Evolutionary conservation across 1,284 basidiomycete species (phyloP), one percentile per base, ranked within the genome.

Genomic region (Tylopilus sp.): DNA sequence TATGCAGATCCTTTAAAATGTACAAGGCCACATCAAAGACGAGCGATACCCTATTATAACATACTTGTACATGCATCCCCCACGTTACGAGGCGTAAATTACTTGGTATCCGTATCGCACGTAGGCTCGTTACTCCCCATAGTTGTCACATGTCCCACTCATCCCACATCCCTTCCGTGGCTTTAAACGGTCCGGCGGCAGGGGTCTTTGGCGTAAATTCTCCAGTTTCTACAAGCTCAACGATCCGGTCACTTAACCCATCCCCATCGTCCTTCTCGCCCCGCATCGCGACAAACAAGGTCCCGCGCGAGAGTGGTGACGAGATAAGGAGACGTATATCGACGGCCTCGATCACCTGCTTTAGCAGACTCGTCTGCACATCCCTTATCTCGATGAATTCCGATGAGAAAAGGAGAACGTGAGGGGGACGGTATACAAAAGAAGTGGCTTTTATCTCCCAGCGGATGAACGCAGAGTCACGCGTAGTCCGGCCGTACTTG

Each of bases 321-420:
- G 65, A 54, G 36, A 65, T 76, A 46, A 88, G 66, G 28, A 88
- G 73, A 29, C 85, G 79, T 28, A 90, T 76, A 58, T 87, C 83
- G 15, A 61, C 57, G 0, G 75, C 86, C 59, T 88, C 83, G 43
- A 90, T 79, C 20, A 88, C 84, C 66, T 91, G 88, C 17, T 83
- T 78, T 18, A 91, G 78, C 48, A 77, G 68, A 4, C 85, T 82
- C 2, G 80, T 83, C 18, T 71, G 66, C 20, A 78, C 69, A 48
- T 81, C 73, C 50, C 88, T 78, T 18, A 90, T 71, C 64, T 91
- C 88, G 59, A 91, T 74, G 62, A 86, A 90, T 46, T 80, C 76
- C 15, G 77, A 56, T 10, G 85, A 88, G 67, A 91, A 80, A 33
- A 91, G 77, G 14, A 91, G 73, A 53, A 90, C 53, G 59, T 88